Evolutionary conservation across 257 asterid species (phyloP).

Genomic region (Solanum arcanum): DNA sequence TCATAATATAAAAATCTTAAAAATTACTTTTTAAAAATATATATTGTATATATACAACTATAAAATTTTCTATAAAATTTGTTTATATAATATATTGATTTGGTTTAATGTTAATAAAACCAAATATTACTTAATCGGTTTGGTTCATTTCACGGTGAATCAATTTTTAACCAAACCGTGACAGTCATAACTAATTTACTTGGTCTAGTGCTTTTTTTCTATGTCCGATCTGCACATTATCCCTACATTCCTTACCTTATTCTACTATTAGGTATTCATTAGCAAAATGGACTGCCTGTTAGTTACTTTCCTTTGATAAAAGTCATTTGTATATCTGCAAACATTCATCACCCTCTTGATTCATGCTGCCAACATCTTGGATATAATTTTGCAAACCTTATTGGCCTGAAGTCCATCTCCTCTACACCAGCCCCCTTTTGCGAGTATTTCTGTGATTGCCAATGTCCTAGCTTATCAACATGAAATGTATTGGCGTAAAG

Average conservation of each 20-base stretch:
- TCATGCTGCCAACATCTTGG: not conserved
- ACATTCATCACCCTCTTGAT: not conserved
- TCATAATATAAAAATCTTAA: not conserved
- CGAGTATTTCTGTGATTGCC: not conserved
- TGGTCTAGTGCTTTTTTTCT: not conserved
- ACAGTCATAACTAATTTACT: not conserved
- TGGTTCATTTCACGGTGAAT: not conserved
- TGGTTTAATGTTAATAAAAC: not conserved
- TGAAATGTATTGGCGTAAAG: not conserved
- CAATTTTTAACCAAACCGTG: not conserved
- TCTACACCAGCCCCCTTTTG: not conserved
- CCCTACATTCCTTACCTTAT: not conserved
- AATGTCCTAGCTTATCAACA: not conserved
- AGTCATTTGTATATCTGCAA: not conserved
- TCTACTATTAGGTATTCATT: not conserved
- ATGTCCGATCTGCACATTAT: not conserved
- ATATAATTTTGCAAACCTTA: not conserved
- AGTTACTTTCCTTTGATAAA: not conserved
- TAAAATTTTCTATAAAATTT: too few relatives aligned
- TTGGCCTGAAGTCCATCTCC: not conserved
- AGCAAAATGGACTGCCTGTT: not conserved
- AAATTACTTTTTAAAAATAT: too few relatives aligned
- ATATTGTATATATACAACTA: not conserved
- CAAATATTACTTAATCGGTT: not conserved
- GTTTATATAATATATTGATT: not conserved